phyloP scores from a whole-genome alignment of 805 yeast species.

The Pichia sporocuriosa region DNA sequence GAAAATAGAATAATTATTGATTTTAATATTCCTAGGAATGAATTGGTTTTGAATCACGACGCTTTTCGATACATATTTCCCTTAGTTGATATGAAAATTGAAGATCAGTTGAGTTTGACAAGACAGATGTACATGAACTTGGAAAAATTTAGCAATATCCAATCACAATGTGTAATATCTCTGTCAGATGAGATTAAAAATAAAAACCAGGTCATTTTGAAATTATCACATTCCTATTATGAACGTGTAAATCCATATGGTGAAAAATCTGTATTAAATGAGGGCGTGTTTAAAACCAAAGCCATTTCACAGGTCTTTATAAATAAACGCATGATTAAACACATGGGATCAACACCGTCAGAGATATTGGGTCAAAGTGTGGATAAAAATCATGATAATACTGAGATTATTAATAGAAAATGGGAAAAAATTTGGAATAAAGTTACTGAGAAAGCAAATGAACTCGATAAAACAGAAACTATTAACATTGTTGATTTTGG shows the following conservation, averaged over 20 bases:
- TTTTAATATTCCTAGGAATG: neutral
- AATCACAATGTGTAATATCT: neutral
- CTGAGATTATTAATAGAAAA: neutral
- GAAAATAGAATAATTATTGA: neutral
- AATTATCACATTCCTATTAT: conserved; percentile 4
- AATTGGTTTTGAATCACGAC: neutral
- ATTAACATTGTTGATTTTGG: neutral
- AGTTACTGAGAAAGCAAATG: neutral
- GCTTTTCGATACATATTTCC: conserved; percentile 2
- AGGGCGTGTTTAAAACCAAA: neutral
- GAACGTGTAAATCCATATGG: neutral
- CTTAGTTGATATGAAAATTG: neutral
- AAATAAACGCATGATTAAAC: neutral
- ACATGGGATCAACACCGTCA: neutral
- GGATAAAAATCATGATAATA: neutral
- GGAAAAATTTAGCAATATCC: neutral
- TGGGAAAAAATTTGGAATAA: neutral
- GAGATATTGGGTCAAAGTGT: neutral
- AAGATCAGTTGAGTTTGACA: neutral
- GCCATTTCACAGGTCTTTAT: neutral
- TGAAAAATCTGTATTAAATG: neutral
- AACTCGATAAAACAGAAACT: neutral
- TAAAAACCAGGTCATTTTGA: conserved; percentile 5
- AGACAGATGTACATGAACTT: neutral
- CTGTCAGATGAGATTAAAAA: neutral